These are phyloP conservation scores for Samsoniella hepiali DNA, from an alignment of 2,329 filamentous ascomycete species.

Conservation along the genomic window DNA sequence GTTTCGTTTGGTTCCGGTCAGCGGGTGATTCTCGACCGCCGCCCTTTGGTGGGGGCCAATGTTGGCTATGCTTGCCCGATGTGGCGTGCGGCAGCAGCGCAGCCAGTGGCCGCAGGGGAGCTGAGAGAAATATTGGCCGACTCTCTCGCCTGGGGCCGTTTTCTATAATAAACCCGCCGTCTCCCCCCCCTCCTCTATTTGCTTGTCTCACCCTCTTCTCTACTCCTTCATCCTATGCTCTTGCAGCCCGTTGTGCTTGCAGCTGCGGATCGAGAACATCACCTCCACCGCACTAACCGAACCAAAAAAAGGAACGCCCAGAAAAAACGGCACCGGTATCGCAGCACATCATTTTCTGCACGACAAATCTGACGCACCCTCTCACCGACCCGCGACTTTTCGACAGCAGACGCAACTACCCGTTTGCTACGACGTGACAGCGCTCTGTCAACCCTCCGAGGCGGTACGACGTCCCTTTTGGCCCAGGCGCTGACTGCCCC, in stretches of 20 bases:
- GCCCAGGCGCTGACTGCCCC: conserved; percentile 18
- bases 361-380: too few relatives aligned
- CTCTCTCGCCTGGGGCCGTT: neutral
- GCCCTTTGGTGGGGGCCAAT: neutral
- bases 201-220: neutral
- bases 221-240: neutral
- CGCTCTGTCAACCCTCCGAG: neutral
- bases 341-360: neutral
- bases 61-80: conserved; percentile 3
- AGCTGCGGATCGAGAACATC: neutral
- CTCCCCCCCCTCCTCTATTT: neutral
- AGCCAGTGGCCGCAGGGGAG: neutral
- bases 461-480: conserved; percentile 6
- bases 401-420: conserved; percentile 1
- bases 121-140: conserved; percentile 3
- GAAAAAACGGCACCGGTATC: conserved; percentile 5
- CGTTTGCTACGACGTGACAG: conserved; percentile 2
- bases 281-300: neutral
- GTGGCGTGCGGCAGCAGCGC: neutral
- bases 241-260: neutral
- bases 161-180: conserved; percentile 12
- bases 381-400: too few relatives aligned
- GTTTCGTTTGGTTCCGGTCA: neutral
- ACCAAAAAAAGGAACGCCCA: neutral
- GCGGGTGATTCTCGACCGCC: conserved; percentile 12